These are phyloP conservation scores for Lupinus albus DNA, from an alignment of 306 rosid genomes.

Conservation along the genomic window DNA sequence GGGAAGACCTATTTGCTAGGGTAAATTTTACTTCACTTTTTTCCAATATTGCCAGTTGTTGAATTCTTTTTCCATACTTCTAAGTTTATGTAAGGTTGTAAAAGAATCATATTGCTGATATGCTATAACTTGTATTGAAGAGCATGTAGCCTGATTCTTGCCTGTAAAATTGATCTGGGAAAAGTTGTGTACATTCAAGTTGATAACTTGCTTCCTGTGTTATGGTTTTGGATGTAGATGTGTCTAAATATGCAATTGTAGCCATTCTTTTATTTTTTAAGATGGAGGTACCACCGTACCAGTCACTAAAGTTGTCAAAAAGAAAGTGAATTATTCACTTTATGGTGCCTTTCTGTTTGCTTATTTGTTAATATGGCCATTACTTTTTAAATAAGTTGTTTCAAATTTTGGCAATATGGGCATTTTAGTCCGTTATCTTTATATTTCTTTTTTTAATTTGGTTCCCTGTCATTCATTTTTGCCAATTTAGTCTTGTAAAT, in stretches of 20 bases:
- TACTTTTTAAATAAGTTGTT: slow-evolving; percentile 32
- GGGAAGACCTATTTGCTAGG: slow-evolving; percentile 85
- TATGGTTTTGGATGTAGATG: slow-evolving; percentile 17
- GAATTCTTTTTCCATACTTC: slow-evolving; percentile 18
- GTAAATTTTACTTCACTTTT: slow-evolving; percentile 47
- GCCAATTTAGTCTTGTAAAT: no score
- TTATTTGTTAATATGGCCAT: slow-evolving; percentile 9
- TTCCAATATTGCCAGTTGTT: background rate
- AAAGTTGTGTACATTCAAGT: background rate
- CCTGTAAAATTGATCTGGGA: slow-evolving; percentile 26
- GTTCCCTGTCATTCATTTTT: no score
- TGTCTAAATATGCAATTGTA: slow-evolving; percentile 31
- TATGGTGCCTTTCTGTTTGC: slow-evolving; percentile 34
- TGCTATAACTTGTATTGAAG: slow-evolving; percentile 10
- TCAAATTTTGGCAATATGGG: slow-evolving; percentile 18
- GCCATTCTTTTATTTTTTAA: slow-evolving; percentile 20
- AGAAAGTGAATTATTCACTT: slow-evolving; percentile 33
- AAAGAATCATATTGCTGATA: slow-evolving; percentile 17
- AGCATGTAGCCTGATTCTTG: slow-evolving; percentile 19
- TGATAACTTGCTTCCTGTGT: slow-evolving; percentile 26
- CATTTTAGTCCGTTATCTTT: background rate
- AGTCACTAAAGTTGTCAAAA: slow-evolving; percentile 13
- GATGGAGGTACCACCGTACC: slow-evolving; percentile 26
- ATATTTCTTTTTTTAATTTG: no score
- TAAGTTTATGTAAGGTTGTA: slow-evolving; percentile 7